Conservation (phyloP, 306 rosid species). For the Pyrus communis region DNA sequence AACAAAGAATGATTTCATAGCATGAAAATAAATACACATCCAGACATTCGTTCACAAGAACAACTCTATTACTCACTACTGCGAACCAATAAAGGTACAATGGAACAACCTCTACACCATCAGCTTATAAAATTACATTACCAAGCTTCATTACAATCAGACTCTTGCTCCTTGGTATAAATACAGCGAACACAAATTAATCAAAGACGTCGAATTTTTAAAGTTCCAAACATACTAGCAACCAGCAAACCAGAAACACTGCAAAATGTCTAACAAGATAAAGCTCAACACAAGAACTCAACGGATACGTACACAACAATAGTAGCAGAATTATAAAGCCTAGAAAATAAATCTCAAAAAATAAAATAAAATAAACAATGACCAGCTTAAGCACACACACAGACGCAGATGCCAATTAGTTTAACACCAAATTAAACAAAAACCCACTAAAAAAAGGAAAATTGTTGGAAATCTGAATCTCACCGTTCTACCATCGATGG, state of each 20-base stretch:
- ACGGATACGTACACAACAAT: background rate
- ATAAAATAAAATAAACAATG: background rate
- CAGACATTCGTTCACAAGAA: background rate
- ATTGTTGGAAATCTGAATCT: background rate
- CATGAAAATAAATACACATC: background rate
- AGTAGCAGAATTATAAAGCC: background rate
- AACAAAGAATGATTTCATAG: background rate
- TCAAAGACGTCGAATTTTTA: background rate
- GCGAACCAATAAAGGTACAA: background rate
- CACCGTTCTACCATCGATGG: slow-evolving; percentile 90
- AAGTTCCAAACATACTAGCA: background rate
- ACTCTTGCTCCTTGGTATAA: background rate
- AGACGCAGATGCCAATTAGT: background rate
- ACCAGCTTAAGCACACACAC: background rate
- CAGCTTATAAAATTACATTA: background rate
- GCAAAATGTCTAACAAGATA: background rate
- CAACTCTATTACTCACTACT: background rate
- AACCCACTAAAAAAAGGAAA: background rate
- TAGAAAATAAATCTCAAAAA: background rate
- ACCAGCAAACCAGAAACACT: background rate
- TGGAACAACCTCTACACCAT: background rate
- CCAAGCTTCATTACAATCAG: background rate
- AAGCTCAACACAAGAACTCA: background rate
- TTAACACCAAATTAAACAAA: background rate
- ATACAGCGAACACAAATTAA: background rate